Evolutionary conservation across 2,329 filamentous ascomycete genomes (phyloP).

Genomic region (Curvularia sp.): DNA sequence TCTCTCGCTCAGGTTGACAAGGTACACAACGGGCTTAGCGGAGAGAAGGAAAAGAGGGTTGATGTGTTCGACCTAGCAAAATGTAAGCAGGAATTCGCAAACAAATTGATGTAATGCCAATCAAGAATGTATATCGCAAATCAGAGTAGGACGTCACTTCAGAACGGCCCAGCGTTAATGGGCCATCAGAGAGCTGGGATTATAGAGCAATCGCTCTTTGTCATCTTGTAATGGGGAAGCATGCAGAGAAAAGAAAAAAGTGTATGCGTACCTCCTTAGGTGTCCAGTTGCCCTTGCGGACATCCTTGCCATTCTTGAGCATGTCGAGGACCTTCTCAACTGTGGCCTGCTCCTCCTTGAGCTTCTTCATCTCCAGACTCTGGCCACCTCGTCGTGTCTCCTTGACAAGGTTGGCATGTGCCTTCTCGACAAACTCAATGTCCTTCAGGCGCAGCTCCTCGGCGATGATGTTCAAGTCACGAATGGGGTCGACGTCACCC

Average conservation of each 20-base stretch:
- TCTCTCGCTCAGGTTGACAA: conserved; percentile 96
- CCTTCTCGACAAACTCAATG: conserved; percentile 98
- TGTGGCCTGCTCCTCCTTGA: conserved; percentile 90
- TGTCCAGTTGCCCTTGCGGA: conserved; percentile 86
- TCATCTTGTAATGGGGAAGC: conserved; percentile 77
- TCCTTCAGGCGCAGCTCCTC: conserved; percentile 97
- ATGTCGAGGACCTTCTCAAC: conserved; percentile 87
- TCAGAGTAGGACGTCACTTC: conserved; percentile 87
- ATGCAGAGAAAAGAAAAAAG: conserved; percentile 8
- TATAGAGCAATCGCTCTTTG: conserved; percentile 95
- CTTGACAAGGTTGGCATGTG: conserved; percentile 88
- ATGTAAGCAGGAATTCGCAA: conserved; percentile 34
- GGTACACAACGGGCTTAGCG: conserved; percentile 95
- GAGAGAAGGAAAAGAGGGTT: conserved; percentile 95
- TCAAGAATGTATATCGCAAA: conserved; percentile 27
- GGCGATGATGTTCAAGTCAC: conserved; percentile 95
- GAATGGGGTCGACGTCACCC: conserved; percentile 93
- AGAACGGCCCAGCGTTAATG: conserved; percentile 79
- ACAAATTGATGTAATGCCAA: conserved; percentile 8
- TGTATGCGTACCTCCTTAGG: conserved; percentile 86
- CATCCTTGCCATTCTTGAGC: conserved; percentile 88
- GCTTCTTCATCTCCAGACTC: conserved; percentile 96
- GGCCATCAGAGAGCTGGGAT: conserved; percentile 99
- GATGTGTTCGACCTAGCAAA: conserved; percentile 85
- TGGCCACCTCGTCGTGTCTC: conserved; percentile 94